These are phyloP conservation scores for Discostella pseudostelligera DNA, from an alignment of 108 stramenopile genomes.

Conservation along the genomic window DNA sequence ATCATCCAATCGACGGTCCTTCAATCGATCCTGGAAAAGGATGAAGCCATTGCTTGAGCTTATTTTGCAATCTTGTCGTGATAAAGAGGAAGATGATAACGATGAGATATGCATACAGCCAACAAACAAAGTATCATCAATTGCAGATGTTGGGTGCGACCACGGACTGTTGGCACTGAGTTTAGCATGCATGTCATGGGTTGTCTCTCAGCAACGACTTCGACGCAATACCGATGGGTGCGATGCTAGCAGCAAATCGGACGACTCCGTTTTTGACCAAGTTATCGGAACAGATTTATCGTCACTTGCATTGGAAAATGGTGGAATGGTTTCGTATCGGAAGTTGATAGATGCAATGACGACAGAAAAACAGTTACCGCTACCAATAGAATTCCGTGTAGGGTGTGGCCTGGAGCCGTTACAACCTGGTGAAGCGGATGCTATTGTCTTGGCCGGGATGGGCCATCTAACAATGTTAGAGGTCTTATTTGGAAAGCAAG, in stretches of 20 bases:
- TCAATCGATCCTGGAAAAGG: conserved; percentile 35
- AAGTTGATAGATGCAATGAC: conserved; percentile 10
- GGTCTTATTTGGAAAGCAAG: conserved; percentile 40
- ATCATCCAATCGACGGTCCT: conserved; percentile 34
- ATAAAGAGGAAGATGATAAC: not conserved
- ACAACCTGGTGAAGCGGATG: conserved; percentile 61
- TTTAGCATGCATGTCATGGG: conserved; percentile 57
- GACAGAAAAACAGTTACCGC: not conserved
- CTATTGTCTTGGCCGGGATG: conserved; percentile 81
- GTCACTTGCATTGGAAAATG: conserved; percentile 51
- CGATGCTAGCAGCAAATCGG: too few species aligned
- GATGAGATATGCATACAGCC: not conserved
- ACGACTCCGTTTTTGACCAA: conserved; percentile 32
- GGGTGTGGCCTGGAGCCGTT: conserved; percentile 65
- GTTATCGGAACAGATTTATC: conserved; percentile 78
- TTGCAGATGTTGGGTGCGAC: conserved; percentile 82
- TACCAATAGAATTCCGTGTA: conserved; percentile 66
- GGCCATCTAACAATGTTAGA: conserved; percentile 71
- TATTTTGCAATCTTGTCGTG: conserved; percentile 8
- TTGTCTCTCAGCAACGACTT: not conserved
- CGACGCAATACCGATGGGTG: not conserved
- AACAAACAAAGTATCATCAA: conserved; percentile 26
- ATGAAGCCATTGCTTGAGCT: conserved; percentile 37
- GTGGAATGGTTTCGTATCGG: conserved; percentile 39
- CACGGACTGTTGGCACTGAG: conserved; percentile 71